phyloP scores from a whole-genome alignment of 2,329 filamentous ascomycete genomes.

The Trichoderma aggressivum region DNA sequence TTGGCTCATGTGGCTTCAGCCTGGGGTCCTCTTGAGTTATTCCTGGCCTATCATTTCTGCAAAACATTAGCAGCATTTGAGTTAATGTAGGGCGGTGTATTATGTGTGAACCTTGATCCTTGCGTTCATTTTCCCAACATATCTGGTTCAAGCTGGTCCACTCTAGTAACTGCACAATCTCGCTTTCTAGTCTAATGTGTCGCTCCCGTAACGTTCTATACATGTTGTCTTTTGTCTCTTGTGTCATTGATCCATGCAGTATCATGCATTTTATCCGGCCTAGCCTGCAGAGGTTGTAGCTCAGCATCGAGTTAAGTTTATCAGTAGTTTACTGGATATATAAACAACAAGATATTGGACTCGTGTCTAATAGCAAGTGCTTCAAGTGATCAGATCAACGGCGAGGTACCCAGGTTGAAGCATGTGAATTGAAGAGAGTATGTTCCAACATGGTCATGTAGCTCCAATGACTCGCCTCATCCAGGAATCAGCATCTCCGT shows the following conservation, averaged over 20 bases:
- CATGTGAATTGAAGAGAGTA: not conserved
- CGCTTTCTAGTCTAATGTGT: not conserved
- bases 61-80: not conserved
- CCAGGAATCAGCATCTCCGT: not conserved
- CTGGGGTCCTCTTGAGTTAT: not conserved
- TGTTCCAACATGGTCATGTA: not conserved
- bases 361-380: not conserved
- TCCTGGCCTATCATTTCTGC: not conserved
- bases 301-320: not conserved
- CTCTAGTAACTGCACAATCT: not conserved
- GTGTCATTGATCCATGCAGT: too few species aligned
- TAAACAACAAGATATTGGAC: not conserved
- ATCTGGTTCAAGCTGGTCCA: not conserved
- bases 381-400: too few species aligned
- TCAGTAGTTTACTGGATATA: not conserved
- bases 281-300: not conserved
- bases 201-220: not conserved
- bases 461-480: not conserved
- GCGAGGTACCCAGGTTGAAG: not conserved
- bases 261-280: not conserved
- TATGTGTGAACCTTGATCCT: slow-evolving; percentile 1
- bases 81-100: not conserved
- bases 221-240: not conserved
- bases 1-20: not conserved
- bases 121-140: not conserved